A percentile compares a stretch with the other conserved stretches of the same genome.
phyloP scores from a whole-genome alignment of 169 alveolate species.

The Plasmodium gallinaceum region DNA sequence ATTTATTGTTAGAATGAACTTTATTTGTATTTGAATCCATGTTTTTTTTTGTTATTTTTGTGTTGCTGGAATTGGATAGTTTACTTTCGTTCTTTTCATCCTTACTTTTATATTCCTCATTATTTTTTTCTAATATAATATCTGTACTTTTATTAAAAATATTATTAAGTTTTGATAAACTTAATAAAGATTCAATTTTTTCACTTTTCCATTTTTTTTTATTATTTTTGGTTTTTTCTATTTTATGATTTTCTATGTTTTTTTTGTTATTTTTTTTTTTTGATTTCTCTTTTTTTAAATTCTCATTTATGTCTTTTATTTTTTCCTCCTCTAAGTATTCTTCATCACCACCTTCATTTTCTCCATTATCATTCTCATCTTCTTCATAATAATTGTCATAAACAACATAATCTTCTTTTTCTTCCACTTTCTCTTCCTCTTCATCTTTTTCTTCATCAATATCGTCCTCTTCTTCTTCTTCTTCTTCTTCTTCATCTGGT shows the following conservation, averaged over 20 bases:
- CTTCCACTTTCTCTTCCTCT: constrained; percentile 4
- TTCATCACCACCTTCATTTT: constrained; percentile 8
- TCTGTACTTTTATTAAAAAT: constrained; percentile 31
- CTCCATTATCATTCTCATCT: background rate
- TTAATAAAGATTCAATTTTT: constrained; percentile 40
- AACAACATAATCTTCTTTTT: constrained; percentile 1
- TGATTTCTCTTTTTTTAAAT: background rate
- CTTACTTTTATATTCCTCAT: background rate
- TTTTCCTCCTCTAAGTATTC: background rate
- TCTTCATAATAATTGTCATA: background rate
- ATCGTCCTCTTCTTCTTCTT: constrained; percentile 4
- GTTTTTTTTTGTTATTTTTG: background rate
- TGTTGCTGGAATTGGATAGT: background rate
- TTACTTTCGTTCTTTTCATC: background rate
- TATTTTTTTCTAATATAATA: constrained; percentile 16
- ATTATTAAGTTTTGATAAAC: constrained; percentile 24
- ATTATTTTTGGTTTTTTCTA: constrained; percentile 27
- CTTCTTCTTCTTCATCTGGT: background rate
- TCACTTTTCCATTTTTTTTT: constrained; percentile 47
- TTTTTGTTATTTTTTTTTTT: background rate
- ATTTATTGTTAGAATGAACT: constrained; percentile 10
- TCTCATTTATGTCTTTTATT: background rate
- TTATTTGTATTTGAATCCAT: constrained; percentile 1
- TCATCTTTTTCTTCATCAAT: background rate
- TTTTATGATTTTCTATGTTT: constrained; percentile 11